phyloP scores from a whole-genome alignment of 2,329 filamentous ascomycete species.

The Xylaria hypoxylon region DNA sequence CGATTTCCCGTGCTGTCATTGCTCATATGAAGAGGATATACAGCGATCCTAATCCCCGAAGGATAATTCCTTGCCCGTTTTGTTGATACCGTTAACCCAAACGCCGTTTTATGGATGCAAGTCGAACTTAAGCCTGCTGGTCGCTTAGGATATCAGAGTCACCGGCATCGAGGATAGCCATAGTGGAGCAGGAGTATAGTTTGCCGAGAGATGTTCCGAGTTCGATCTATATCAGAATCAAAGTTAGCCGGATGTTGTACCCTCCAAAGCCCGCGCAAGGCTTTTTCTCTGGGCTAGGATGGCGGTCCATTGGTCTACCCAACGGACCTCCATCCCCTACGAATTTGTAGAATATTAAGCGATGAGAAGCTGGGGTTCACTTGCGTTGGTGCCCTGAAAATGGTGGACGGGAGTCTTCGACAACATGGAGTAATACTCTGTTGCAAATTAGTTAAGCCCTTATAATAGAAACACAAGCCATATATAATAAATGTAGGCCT shows the following conservation, averaged over 20 bases:
- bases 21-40: conserved; percentile 28
- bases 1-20: conserved; percentile 32
- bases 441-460: conserved; percentile 2
- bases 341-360: conserved; percentile 22
- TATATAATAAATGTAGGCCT: too few species aligned
- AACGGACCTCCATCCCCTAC: conserved; percentile 29
- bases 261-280: conserved; percentile 87
- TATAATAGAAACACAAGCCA: conserved; percentile 68
- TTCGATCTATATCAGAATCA: conserved; percentile 78
- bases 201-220: conserved; percentile 91
- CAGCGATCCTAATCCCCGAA: conserved; percentile 31
- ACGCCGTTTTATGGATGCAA: conserved; percentile 47
- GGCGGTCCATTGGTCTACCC: conserved; percentile 16
- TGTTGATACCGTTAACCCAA: conserved; percentile 47
- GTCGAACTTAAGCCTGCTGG: conserved; percentile 68
- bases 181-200: conserved; percentile 97
- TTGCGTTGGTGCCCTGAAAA: conserved; percentile 98
- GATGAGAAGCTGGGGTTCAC: conserved; percentile 56
- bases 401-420: conserved; percentile 97
- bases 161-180: conserved; percentile 96
- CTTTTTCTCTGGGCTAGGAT: conserved; percentile 86
- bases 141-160: conserved; percentile 96
- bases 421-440: conserved; percentile 84
- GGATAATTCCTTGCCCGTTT: conserved; percentile 43
- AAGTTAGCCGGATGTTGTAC: conserved; percentile 72